Evolutionary conservation across 164 flowering plant species (phyloP).

Genomic region (Vitis riparia): DNA sequence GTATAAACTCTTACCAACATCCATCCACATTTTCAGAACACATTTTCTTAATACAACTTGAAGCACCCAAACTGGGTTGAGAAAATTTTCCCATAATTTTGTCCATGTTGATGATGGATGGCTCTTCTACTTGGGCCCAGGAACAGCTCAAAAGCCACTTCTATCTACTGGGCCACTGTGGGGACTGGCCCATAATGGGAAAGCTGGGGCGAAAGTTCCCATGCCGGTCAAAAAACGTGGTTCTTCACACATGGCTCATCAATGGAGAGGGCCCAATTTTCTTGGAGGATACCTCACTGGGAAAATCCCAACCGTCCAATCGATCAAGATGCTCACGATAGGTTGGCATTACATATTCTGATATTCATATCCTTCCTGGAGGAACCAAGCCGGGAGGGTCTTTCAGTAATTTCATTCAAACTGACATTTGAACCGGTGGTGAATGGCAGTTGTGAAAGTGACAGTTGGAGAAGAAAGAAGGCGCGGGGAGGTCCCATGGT

Average conservation of each 20-base stretch:
- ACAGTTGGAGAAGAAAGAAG: constrained; percentile 19
- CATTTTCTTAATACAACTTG: no score
- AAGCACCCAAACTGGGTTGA: neutral
- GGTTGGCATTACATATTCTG: neutral
- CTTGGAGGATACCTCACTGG: no score
- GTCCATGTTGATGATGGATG: neutral
- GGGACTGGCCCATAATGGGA: neutral
- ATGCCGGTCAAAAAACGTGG: no score
- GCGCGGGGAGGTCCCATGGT: constrained; percentile 8
- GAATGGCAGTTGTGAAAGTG: constrained; percentile 27
- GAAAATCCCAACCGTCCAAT: neutral
- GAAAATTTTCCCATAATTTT: neutral
- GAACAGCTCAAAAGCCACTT: constrained; percentile 24
- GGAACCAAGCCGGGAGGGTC: neutral
- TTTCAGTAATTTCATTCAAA: neutral
- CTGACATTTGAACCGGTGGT: constrained; percentile 26
- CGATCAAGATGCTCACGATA: neutral
- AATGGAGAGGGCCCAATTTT: no score
- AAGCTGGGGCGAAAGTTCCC: neutral
- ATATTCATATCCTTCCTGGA: no score
- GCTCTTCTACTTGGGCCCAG: constrained; percentile 7
- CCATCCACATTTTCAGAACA: no score
- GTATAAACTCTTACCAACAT: no score
- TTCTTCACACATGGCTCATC: no score
- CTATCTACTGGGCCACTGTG: neutral